phyloP scores from a whole-genome alignment of 352 stramenopile genomes.

The Pythium folliculosum region DNA sequence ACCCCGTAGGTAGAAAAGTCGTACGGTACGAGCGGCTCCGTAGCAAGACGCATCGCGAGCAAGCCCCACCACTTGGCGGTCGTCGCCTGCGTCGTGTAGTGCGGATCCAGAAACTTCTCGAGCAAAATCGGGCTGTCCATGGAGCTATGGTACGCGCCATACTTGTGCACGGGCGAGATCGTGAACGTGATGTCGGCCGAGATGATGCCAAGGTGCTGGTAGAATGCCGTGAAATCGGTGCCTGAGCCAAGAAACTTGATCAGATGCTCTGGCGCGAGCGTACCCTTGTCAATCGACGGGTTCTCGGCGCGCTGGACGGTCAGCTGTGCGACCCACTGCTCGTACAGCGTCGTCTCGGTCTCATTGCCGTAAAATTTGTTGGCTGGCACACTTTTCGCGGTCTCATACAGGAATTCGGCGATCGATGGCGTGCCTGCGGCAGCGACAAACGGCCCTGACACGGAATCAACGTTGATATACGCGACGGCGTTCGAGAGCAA shows the following conservation, averaged over 20 bases:
- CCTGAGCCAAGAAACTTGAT: conserved; percentile 65
- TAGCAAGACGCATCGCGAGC: conserved; percentile 41
- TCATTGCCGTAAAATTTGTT: conserved; percentile 42
- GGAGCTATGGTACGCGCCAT: conserved; percentile 80
- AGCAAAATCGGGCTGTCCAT: conserved; percentile 72
- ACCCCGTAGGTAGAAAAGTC: conserved; percentile 31
- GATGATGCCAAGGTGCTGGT: conserved; percentile 85
- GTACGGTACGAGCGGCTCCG: conserved; percentile 24
- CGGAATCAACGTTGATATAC: conserved; percentile 87
- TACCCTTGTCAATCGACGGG: conserved; percentile 28
- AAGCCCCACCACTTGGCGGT: conserved; percentile 44
- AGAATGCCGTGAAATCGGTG: conserved; percentile 82
- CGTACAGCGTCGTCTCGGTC: conserved; percentile 37
- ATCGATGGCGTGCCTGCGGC: conserved; percentile 71
- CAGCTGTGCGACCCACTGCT: conserved; percentile 36
- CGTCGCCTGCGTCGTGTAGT: conserved; percentile 40
- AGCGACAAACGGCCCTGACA: conserved; percentile 52
- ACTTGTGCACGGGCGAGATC: conserved; percentile 40
- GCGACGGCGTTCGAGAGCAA: conserved; percentile 60
- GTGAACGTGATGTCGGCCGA: conserved; percentile 59
- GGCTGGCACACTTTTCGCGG: conserved; percentile 52
- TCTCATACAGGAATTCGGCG: conserved; percentile 26
- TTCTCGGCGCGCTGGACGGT: background rate
- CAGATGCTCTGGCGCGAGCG: conserved; percentile 48
- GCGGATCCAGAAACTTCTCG: conserved; percentile 45